Conservation (phyloP, 2,329 filamentous ascomycete genomes). For the Trichoderma aggressivum region DNA sequence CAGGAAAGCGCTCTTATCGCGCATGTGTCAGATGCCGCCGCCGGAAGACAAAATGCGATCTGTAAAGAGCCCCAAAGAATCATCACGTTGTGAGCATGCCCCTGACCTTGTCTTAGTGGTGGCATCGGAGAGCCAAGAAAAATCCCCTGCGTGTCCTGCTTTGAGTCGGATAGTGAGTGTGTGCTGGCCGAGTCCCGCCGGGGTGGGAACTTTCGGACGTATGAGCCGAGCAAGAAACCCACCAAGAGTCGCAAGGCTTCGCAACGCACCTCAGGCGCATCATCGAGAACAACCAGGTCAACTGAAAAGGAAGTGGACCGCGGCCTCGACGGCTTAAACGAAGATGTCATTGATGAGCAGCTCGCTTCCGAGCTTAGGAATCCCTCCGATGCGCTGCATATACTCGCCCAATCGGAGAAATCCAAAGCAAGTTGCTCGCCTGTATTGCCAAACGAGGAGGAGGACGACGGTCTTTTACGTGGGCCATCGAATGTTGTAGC, state of each 20-base stretch:
- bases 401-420: not conserved
- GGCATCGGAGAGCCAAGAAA: not conserved
- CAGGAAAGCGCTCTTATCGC: slow-evolving; percentile 2
- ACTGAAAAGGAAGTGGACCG: not conserved
- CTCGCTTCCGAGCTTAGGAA: not conserved
- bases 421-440: not conserved
- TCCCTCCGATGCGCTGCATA: slow-evolving; percentile 2
- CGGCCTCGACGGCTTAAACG: not conserved
- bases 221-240: not conserved
- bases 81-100: not conserved
- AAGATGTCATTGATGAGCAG: not conserved
- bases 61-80: not conserved
- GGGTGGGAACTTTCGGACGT: not conserved
- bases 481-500: not conserved
- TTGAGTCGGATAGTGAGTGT: not conserved
- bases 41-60: slow-evolving; percentile 7
- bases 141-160: not conserved
- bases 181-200: not conserved
- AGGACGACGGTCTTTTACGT: not conserved
- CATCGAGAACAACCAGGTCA: not conserved
- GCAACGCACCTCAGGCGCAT: not conserved
- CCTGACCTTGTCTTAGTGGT: not conserved
- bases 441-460: not conserved
- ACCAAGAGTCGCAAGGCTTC: not conserved
- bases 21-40: slow-evolving; percentile 5